phyloP scores from a whole-genome alignment of 306 rosid species.

The Oxytropis ochrocephala region DNA sequence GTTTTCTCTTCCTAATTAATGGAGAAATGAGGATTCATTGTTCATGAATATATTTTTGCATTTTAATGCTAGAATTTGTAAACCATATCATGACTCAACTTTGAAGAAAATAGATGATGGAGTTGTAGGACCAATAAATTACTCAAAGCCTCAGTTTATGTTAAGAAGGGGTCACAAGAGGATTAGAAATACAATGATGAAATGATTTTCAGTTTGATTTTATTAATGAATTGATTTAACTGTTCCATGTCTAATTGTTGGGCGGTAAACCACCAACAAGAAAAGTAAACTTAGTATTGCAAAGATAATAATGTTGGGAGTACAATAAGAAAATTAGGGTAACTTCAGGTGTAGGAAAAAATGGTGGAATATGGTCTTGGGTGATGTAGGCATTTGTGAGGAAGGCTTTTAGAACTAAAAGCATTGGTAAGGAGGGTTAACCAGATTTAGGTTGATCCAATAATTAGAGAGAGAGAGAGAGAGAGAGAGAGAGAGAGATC shows the following conservation, averaged over 20 bases:
- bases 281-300: background rate
- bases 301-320: background rate
- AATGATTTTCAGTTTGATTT: background rate
- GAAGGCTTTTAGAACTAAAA: background rate
- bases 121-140: background rate
- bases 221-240: too few relatives aligned
- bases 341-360: background rate
- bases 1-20: slow-evolving; percentile 3
- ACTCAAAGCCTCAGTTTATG: background rate
- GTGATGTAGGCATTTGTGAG: background rate
- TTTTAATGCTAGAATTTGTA: background rate
- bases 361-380: background rate
- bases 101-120: background rate
- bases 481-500: too few relatives aligned
- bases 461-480: background rate
- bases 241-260: background rate
- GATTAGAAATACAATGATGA: background rate
- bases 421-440: background rate
- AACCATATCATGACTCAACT: background rate
- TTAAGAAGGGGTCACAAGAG: background rate
- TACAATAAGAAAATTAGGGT: background rate
- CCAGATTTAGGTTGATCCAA: background rate
- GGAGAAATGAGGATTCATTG: background rate
- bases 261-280: background rate
- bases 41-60: background rate